Evolutionary conservation across 2,329 filamentous ascomycete genomes (phyloP), one percentile per base, ranked within the genome.

Genomic region (Claviceps africana): DNA sequence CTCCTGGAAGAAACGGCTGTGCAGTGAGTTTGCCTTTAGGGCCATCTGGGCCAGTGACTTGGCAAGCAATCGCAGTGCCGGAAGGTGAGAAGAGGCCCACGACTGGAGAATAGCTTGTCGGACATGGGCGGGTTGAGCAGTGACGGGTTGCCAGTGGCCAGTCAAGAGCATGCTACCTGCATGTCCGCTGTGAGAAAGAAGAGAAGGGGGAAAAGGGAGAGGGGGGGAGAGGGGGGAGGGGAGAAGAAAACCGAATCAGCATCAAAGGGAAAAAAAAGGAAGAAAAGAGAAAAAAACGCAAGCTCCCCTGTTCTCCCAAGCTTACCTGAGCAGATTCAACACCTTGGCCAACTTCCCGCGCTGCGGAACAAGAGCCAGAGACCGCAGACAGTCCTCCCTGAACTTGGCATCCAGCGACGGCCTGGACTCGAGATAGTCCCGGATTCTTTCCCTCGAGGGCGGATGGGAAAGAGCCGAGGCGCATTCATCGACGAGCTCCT

Each of bases 111-210:
- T 79, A 31, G 73, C 68, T 61, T 85, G 76, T 39, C 85, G 78
- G 19, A 79, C 68, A 35, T 74, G 65, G 21, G 81, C 58, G 1
- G 84, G 76, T 57, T 86, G 83, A 50, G 78, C 67, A 51, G 79
- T 72, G 46, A 88, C 65, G 1, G 83, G 79, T 0, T 74, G 78
- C 56, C 76, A 72, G 62, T 81, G 78, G n/a, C 85, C 83, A 0
- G 85, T 88, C 47, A 87, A 70, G 6, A 85, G 63, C 19, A 85
- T 66, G 28, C 81, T 79, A 28, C 84, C 84, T 3, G 75, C 64
- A 35, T 78, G 75, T 22, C 81, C 82, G 55, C 81, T 86, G 33
- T 44, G 4, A 22, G 47, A 15, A 40, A 48, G n/a, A 30, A 6
- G 30, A 42, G 13, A 46, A 54, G 50, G 55, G 33, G 31, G 21